Conservation (phyloP, 148 eudicot species). For the Pouteria glomerata region DNA sequence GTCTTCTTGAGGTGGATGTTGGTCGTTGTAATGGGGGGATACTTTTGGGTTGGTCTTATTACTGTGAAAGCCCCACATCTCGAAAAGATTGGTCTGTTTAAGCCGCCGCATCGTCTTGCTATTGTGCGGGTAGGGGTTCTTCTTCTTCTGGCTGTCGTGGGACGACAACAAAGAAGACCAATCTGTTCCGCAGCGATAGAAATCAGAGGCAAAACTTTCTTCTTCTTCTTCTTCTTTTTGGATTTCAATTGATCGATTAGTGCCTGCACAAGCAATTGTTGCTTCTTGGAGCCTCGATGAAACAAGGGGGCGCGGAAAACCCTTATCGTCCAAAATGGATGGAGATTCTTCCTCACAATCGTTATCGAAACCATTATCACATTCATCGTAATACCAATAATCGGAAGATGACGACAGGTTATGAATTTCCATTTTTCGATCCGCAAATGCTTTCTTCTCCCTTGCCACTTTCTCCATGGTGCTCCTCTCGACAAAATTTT, state of each 20-base stretch:
- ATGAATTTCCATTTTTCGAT: not conserved
- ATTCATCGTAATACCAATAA: too few relatives aligned
- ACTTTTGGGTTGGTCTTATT: too few relatives aligned
- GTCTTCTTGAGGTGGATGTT: too few relatives aligned
- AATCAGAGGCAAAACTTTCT: slow-evolving; percentile 41
- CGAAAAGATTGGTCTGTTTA: slow-evolving; percentile 39
- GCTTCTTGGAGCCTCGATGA: not conserved
- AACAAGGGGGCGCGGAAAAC: not conserved
- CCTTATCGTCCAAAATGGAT: not conserved
- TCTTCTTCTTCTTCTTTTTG: slow-evolving; percentile 1
- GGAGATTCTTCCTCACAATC: not conserved
- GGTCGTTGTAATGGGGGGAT: too few relatives aligned
- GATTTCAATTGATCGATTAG: not conserved
- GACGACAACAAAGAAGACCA: slow-evolving; percentile 26
- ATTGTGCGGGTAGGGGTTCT: not conserved
- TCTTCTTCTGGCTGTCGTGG: not conserved
- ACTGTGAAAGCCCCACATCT: slow-evolving; percentile 38
- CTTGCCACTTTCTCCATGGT: not conserved
- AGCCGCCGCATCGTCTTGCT: slow-evolving; percentile 19
- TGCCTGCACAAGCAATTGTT: not conserved
- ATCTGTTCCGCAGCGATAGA: slow-evolving; percentile 44
- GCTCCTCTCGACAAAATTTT: too few relatives aligned
- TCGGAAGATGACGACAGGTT: not conserved
- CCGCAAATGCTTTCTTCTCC: not conserved
- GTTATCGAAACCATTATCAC: not conserved